Base-by-base conservation (phyloP, 1,284 basidiomycete species). In the Thecaphora thlaspeos region DNA sequence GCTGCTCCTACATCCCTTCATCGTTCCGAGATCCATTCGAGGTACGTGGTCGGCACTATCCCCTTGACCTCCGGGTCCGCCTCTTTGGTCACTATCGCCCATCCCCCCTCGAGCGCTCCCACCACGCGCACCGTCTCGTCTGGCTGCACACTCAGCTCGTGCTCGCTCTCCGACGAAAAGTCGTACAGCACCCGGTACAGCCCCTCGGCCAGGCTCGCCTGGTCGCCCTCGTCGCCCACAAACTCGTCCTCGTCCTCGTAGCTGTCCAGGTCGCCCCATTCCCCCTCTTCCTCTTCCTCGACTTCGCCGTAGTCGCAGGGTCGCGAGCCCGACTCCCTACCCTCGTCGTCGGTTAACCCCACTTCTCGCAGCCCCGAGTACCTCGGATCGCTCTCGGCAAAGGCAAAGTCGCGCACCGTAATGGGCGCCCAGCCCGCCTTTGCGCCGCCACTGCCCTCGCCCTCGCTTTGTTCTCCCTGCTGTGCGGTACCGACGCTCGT, bases 391-490 rank as follows among this genome's bases (percentile, higher is more conserved):
- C 10, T 4, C 32, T 7, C 12, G 2, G 53, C 21, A 36, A 56
- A 71, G 2, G 66, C 69, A 47, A 69, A 71, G 52, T 71, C 69
- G 23, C 69, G 61, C 19, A 71, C 48, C 10, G 41, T 48, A 41
- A 70, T 39, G 5, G 36, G 34, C n/a, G 28, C 38, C 32, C 11
- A 34, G 32, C 11, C 9, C 10, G 32, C 11, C 32, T 34, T 34
- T 3, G 9, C 32, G 15, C 32, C 32, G 32, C 32, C 32, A 4
- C 14, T 14, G 28, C 14, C 28, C 28, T 30, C 28, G 28, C n/a
- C n/a, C n/a, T n/a, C n/a, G n/a, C n/a, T n/a, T n/a, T n/a, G n/a
- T n/a, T n/a, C n/a, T n/a, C 32, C 32, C 32, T 34, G 32, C 32
- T 14, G 32, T 14, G 32, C 32, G 10, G 38, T 40, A 14, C 38